Evolutionary conservation across 140 eudicot species (phyloP).

Genomic region (Oenanthe javanica): DNA sequence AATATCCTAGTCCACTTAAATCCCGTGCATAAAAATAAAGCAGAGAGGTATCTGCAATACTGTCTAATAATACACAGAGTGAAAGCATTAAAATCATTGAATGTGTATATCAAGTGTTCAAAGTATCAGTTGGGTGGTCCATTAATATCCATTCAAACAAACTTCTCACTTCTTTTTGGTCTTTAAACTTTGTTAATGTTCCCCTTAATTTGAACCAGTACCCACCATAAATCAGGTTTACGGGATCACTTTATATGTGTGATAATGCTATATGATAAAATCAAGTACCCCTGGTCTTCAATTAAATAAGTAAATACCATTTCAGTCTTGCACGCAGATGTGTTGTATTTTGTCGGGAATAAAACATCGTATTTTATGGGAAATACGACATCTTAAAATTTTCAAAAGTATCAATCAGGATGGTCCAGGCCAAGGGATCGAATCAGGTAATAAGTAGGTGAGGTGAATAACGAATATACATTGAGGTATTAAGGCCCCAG

Average conservation of each 20-base stretch:
- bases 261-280: background rate
- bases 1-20: background rate
- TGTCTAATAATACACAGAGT: background rate
- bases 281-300: background rate
- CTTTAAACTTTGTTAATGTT: background rate
- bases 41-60: background rate
- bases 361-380: background rate
- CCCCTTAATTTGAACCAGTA: background rate
- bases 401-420: constrained; percentile 2
- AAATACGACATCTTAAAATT: background rate
- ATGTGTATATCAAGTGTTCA: background rate
- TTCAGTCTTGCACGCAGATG: constrained; percentile 2
- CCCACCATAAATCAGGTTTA: background rate
- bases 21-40: background rate
- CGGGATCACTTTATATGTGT: background rate
- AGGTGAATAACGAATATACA: constrained; percentile 3
- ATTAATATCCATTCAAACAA: background rate
- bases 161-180: background rate
- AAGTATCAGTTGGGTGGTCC: constrained; percentile 1
- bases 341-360: background rate
- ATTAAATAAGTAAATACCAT: background rate
- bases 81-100: background rate
- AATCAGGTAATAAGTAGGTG: background rate
- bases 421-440: background rate
- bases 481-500: constrained; percentile 1